Percentiles rank a stretch among this genome's conserved stretches.
Evolutionary conservation across 192 early-diverging fungal species (phyloP).

Genomic region (Kappamyces sp.): DNA sequence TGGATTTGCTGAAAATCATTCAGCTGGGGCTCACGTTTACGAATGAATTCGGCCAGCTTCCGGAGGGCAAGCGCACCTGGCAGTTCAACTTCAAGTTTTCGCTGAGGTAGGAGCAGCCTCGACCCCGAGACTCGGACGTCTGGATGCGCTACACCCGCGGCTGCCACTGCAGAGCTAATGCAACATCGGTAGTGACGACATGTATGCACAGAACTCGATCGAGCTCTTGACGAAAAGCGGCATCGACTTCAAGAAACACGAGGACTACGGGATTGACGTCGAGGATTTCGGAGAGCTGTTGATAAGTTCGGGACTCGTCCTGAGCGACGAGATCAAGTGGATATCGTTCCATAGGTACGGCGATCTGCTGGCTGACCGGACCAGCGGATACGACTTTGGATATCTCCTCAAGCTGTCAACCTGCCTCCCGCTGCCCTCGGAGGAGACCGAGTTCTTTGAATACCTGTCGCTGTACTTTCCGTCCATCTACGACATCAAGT

Average conservation of each 20-base stretch:
- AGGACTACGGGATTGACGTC: slow-evolving; percentile 92
- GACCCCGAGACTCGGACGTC: neutral
- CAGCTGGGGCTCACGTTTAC: slow-evolving; percentile 95
- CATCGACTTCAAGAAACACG: slow-evolving; percentile 95
- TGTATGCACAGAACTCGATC: slow-evolving; percentile 99
- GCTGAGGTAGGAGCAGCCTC: slow-evolving; percentile 54
- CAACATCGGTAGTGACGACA: slow-evolving; percentile 64
- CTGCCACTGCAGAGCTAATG: neutral
- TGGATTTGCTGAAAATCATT: slow-evolving; percentile 95
- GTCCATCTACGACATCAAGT: slow-evolving; percentile 99
- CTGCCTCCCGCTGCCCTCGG: slow-evolving; percentile 79
- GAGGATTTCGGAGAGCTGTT: slow-evolving; percentile 95
- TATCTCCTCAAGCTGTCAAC: slow-evolving; percentile 95
- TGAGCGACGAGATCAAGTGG: slow-evolving; percentile 94
- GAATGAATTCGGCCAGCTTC: slow-evolving; percentile 78
- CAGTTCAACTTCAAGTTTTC: slow-evolving; percentile 99
- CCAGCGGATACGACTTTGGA: slow-evolving; percentile 96
- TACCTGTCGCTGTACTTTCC: slow-evolving; percentile 88
- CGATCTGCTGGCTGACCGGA: neutral
- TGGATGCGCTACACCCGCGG: neutral
- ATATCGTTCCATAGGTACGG: slow-evolving; percentile 91
- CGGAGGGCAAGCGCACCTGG: slow-evolving; percentile 87
- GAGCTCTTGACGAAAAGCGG: slow-evolving; percentile 95
- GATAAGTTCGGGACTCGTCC: slow-evolving; percentile 93
- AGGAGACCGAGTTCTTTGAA: slow-evolving; percentile 95